phyloP scores from a whole-genome alignment of 1,284 basidiomycete species.

The Neolentinus lepideus region DNA sequence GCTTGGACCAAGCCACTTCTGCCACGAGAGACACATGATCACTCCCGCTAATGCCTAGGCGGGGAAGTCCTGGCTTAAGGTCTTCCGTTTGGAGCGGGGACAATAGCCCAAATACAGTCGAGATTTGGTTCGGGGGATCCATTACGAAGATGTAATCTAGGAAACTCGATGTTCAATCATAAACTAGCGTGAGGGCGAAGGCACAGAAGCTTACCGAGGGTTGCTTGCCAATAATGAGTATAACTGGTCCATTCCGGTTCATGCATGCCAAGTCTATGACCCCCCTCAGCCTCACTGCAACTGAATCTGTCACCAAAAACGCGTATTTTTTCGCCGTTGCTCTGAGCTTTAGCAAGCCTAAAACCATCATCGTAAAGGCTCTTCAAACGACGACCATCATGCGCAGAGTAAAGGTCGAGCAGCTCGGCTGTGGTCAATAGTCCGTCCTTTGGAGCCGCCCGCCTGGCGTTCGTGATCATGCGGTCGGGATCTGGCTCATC shows the following conservation, averaged over 20 bases:
- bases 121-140: constrained; percentile 31
- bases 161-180: constrained; percentile 1
- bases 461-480: constrained; percentile 73
- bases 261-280: constrained; percentile 36
- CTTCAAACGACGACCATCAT: constrained; percentile 29
- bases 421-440: constrained; percentile 65
- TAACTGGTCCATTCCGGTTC: constrained; percentile 83
- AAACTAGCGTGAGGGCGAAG: neutral
- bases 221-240: constrained; percentile 75
- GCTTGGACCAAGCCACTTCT: constrained; percentile 32
- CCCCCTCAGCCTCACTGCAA: constrained; percentile 19
- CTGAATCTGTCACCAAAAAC: constrained; percentile 44
- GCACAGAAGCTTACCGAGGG: constrained; percentile 50
- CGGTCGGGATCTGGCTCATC: constrained; percentile 59
- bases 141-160: constrained; percentile 84
- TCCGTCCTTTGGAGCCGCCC: constrained; percentile 57
- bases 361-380: constrained; percentile 57
- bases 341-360: constrained; percentile 19
- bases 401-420: constrained; percentile 37
- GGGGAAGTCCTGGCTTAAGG: constrained; percentile 74
- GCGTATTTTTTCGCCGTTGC: constrained; percentile 17
- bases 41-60: constrained; percentile 72
- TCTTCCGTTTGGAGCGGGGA: constrained; percentile 56
- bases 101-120: constrained; percentile 54
- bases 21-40: constrained; percentile 81